These are phyloP conservation scores for Byssochlamys sp. DNA, from an alignment of 2,329 filamentous ascomycete genomes.

Conservation along the genomic window DNA sequence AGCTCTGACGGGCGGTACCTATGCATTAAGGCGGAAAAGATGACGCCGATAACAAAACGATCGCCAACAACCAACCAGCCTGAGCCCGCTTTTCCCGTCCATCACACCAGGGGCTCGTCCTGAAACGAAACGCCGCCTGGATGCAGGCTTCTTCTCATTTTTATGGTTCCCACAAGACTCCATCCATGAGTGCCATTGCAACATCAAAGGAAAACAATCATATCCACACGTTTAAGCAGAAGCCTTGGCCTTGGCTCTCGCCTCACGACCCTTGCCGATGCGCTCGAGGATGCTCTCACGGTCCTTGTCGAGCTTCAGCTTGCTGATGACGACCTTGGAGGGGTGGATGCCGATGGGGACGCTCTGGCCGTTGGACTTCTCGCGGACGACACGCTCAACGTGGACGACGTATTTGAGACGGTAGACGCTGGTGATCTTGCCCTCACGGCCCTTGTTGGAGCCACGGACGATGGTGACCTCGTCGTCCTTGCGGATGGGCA, in stretches of 20 bases:
- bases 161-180: conserved; percentile 16
- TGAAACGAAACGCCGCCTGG: background rate
- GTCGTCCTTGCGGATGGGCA: conserved; percentile 90
- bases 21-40: conserved; percentile 5
- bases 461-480: conserved; percentile 89
- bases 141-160: conserved; percentile 67
- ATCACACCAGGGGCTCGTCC: background rate
- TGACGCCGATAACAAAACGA: conserved; percentile 1
- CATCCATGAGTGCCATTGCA: conserved; percentile 40
- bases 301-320: conserved; percentile 74
- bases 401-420: conserved; percentile 96
- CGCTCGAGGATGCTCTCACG: conserved; percentile 41
- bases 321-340: conserved; percentile 95
- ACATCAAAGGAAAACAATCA: conserved; percentile 58
- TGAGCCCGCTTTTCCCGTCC: background rate
- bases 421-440: conserved; percentile 96
- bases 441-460: conserved; percentile 92
- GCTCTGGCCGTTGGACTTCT: conserved; percentile 94
- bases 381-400: conserved; percentile 89
- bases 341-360: conserved; percentile 90
- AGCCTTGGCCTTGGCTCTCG: conserved; percentile 38
- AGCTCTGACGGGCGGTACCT: conserved; percentile 7
- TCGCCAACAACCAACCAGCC: conserved; percentile 1
- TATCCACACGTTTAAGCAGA: conserved; percentile 50
- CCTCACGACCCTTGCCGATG: conserved; percentile 39